Evolutionary conservation across 139 green algal genomes (phyloP).

Genomic region (Chlamydomonas asymmetrica): DNA sequence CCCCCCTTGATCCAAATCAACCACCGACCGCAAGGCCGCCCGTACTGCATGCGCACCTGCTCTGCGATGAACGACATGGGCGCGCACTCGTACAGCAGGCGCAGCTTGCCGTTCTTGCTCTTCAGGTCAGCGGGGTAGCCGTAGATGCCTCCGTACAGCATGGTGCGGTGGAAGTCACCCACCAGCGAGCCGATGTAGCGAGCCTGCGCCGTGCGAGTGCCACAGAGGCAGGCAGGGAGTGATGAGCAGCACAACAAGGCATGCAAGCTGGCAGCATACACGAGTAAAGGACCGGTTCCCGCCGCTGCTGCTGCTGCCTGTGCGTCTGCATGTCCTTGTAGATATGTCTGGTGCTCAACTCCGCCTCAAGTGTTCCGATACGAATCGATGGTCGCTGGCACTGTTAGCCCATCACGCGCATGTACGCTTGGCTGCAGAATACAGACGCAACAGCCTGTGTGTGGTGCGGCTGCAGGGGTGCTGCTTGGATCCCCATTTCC

Average conservation of each 20-base stretch:
- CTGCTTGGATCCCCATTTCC: too few relatives aligned
- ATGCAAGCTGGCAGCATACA: not conserved
- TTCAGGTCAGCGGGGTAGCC: conserved; percentile 94
- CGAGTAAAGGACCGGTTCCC: not conserved
- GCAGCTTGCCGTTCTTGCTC: conserved; percentile 95
- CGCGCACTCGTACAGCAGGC: conserved; percentile 98
- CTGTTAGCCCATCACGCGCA: too few relatives aligned
- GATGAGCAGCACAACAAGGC: not conserved
- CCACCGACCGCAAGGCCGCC: not conserved
- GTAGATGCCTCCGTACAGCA: conserved; percentile 98
- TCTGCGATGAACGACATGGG: conserved; percentile 93
- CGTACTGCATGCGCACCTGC: conserved; percentile 68
- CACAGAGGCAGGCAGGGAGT: not conserved
- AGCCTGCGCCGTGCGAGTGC: conserved; percentile 33
- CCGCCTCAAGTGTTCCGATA: too few relatives aligned
- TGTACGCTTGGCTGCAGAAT: too few relatives aligned
- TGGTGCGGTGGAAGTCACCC: conserved; percentile 96
- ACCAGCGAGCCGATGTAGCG: conserved; percentile 96
- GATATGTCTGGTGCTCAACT: too few relatives aligned
- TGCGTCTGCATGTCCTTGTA: too few relatives aligned
- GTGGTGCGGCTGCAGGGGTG: too few relatives aligned
- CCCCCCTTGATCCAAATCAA: too few relatives aligned
- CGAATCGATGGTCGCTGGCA: too few relatives aligned
- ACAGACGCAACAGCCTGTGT: too few relatives aligned
- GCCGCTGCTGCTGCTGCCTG: too few relatives aligned